Evolutionary conservation across 169 alveolate genomes (phyloP), one percentile per base, ranked within the genome.

Genomic region (Cryptosporidium parvum): DNA sequence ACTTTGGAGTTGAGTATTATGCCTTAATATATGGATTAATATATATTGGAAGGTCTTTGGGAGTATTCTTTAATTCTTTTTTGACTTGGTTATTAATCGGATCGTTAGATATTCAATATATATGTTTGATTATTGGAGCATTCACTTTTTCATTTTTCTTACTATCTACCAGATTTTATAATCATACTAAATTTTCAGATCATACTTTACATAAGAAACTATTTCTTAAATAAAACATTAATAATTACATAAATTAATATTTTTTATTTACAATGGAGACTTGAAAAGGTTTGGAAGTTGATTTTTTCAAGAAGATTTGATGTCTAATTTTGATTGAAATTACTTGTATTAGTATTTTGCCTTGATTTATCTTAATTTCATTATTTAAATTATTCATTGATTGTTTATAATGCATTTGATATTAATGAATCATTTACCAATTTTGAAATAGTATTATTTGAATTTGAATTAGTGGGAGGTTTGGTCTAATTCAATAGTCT

Each of bases 21-120:
- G 42, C 89, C 6, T 65, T 80, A n/a, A 62, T 80, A 3, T 80
- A 80, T 65, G 89, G 89, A 62, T 12, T 80, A 31, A 33, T 80
- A 12, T 80, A 80, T 31, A 80, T 80, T 80, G 89, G 89, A 14
- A 80, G 89, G 48, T 62, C 89, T 4, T 51, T 80, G 23, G 75
- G 89, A 29, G 89, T 80, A 26, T 29, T 80, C 69, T 26, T 45
- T 8, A 80, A 59, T 39, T 80, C 89, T 0, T 31, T 62, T 12
- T 56, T 80, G 29, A 80, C 89, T 2, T 80, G 52, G 10, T 29
- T 80, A 35, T n/a, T 80, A n/a, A 18, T 80, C 9, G 59, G 35
- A 6, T 61, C 42, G 4, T 2, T 80, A 9, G 12, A 68, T 39
- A 26, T 80, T 45, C 61, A 80, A n/a, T 26, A 1, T 6, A 37